A percentile compares a stretch with the other conserved stretches of the same genome.
Conservation (phyloP, 1,139 yeast species). For the Debaryomyces robertsiae region DNA sequence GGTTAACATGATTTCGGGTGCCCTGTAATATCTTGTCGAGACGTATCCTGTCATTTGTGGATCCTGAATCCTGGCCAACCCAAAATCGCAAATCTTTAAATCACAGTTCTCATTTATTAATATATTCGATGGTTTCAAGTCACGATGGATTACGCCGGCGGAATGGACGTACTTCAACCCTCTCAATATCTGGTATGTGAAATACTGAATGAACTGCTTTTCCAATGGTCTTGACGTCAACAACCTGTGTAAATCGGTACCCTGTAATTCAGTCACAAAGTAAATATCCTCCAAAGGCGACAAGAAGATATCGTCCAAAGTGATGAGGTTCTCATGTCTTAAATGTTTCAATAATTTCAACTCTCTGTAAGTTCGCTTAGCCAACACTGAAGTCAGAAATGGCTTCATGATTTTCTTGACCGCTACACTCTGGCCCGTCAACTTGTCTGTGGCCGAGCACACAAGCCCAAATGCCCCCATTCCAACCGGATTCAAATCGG, state of each 20-base stretch:
- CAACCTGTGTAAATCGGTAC: slow-evolving; percentile 91
- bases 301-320: slow-evolving; percentile 89
- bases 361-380: slow-evolving; percentile 95
- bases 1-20: slow-evolving; percentile 98
- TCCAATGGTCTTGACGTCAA: slow-evolving; percentile 92
- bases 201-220: slow-evolving; percentile 94
- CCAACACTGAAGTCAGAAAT: slow-evolving; percentile 89
- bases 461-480: slow-evolving; percentile 99
- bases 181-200: slow-evolving; percentile 87
- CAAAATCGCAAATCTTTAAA: slow-evolving; percentile 94
- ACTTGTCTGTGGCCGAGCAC: slow-evolving; percentile 91
- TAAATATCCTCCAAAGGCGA: slow-evolving; percentile 96
- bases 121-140: slow-evolving; percentile 90
- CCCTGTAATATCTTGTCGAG: slow-evolving; percentile 97
- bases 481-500: slow-evolving; percentile 94
- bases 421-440: slow-evolving; percentile 92
- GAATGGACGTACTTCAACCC: slow-evolving; percentile 89
- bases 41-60: slow-evolving; percentile 94
- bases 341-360: slow-evolving; percentile 89
- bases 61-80: slow-evolving; percentile 87
- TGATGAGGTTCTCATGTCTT: slow-evolving; percentile 91
- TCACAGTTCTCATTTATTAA: slow-evolving; percentile 96
- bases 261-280: slow-evolving; percentile 94
- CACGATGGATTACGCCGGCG: slow-evolving; percentile 93
- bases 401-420: slow-evolving; percentile 98